Evolutionary conservation across 257 asterid genomes (phyloP), one percentile per base, ranked within the genome.

Genomic region (Ballota nigra): DNA sequence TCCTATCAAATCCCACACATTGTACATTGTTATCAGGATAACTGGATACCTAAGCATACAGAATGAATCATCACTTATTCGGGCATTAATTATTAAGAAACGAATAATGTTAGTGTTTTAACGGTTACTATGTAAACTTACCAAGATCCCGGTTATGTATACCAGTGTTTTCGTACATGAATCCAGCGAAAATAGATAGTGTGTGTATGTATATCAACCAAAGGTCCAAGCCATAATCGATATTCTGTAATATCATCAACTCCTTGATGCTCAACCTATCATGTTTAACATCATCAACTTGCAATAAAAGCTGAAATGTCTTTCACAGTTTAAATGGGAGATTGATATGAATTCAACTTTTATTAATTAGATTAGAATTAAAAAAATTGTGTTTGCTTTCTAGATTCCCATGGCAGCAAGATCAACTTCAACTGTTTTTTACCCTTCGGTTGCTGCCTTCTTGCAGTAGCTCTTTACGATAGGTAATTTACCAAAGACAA

Each of bases 81-180:
- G 45, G 4, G 45, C 45, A 5, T 55, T 20, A 23, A 12, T 28
- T 58, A 7, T 36, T 3, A 19, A 55, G 8, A 55, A n/a, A n/a
- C n/a, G n/a, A 55, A 55, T 12, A 5, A 49, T 8, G 5, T 10
- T 12, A 55, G 24, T n/a, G 24, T 13, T n/a, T n/a, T 16, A 47
- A 47, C 16, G 22, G 22, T n/a, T 47, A 47, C n/a, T 19, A n/a
- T 15, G 38, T 36, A 41, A 18, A 75, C 78, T 79, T 83, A 90
- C 98, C 98, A 92, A 56, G 92, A 83, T 10, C 96, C 96, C 11
- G 78, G 8, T 78, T 73, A 83, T 91, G 98, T 2, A 49, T 16
- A 11, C 98, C 98, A 5, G 97, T 91, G 80, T 93, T 91, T 65
- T 93, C 96, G 10, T 80, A 91, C 72, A 91, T 83, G 82, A 93